phyloP scores from a whole-genome alignment of 2,329 filamentous ascomycete species.

The Paecilomyces sp. region DNA sequence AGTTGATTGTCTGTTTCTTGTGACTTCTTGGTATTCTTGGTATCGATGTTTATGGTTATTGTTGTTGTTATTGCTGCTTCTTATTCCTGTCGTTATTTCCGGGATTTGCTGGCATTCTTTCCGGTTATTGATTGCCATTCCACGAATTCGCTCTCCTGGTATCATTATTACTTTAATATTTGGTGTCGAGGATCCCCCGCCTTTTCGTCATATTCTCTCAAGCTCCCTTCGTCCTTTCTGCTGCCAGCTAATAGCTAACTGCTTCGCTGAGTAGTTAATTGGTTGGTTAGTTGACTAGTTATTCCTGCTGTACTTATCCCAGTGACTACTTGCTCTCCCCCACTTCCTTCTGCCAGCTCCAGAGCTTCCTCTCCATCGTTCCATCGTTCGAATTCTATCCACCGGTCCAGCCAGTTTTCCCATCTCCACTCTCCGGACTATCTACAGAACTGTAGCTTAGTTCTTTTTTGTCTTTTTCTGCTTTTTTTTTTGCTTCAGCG shows the following conservation, averaged over 20 bases:
- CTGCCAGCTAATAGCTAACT: too few species aligned
- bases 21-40: neutral
- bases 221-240: neutral
- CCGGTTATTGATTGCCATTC: too few species aligned
- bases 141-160: too few species aligned
- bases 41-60: neutral
- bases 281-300: too few species aligned
- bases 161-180: too few species aligned
- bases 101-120: too few species aligned
- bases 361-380: too few species aligned
- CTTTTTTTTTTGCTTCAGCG: neutral
- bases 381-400: too few species aligned
- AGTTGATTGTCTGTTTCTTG: neutral
- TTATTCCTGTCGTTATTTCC: neutral
- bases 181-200: neutral
- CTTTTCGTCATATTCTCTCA: neutral
- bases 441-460: neutral
- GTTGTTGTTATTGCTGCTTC: neutral
- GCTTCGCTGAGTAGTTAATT: too few species aligned
- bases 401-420: too few species aligned
- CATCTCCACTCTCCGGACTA: neutral
- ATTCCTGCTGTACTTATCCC: too few species aligned
- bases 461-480: neutral
- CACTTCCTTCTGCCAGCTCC: neutral
- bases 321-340: neutral